phyloP scores from a whole-genome alignment of 2,329 filamentous ascomycete species.

The Nigrospora osmanthi region DNA sequence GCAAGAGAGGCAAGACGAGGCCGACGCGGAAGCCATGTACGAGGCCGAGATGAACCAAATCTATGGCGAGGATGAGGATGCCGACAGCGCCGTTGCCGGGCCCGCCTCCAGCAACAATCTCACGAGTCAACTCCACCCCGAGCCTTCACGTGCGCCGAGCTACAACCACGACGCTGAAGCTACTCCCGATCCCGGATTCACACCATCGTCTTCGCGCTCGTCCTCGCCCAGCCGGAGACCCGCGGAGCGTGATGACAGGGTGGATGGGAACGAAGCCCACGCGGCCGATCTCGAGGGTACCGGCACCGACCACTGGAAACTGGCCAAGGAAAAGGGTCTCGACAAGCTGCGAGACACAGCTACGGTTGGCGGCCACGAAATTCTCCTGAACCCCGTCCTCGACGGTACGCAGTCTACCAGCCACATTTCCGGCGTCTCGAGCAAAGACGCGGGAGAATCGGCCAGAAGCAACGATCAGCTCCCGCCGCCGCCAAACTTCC shows the following conservation, averaged over 20 bases:
- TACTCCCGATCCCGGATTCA: constrained; percentile 7
- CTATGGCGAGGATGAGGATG: constrained; percentile 41
- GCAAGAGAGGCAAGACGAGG: constrained; percentile 53
- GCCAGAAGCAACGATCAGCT: constrained; percentile 36
- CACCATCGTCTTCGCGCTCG: constrained; percentile 7
- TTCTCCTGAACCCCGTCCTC: constrained; percentile 40
- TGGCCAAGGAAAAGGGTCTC: constrained; percentile 50
- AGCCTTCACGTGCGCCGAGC: constrained; percentile 10
- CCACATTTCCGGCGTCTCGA: constrained; percentile 9
- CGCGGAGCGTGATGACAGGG: constrained; percentile 37
- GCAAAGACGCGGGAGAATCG: constrained; percentile 21
- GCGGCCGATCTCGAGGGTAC: constrained; percentile 62
- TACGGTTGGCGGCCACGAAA: constrained; percentile 60
- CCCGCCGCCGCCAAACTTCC: constrained; percentile 49
- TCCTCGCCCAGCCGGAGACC: constrained; percentile 14
- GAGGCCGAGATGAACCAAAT: constrained; percentile 52
- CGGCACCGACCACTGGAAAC: constrained; percentile 68
- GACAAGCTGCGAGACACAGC: constrained; percentile 64
- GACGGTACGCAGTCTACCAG: constrained; percentile 1
- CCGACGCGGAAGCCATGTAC: constrained; percentile 2
- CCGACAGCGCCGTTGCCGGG: constrained; percentile 12
- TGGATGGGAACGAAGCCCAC: constrained; percentile 56
- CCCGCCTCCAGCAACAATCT: constrained; percentile 9
- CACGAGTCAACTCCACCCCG: constrained; percentile 7
- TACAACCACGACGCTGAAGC: constrained; percentile 20